Base-by-base conservation (phyloP, 2,329 filamentous ascomycete genomes). In the Epichloe brachyelytri region DNA sequence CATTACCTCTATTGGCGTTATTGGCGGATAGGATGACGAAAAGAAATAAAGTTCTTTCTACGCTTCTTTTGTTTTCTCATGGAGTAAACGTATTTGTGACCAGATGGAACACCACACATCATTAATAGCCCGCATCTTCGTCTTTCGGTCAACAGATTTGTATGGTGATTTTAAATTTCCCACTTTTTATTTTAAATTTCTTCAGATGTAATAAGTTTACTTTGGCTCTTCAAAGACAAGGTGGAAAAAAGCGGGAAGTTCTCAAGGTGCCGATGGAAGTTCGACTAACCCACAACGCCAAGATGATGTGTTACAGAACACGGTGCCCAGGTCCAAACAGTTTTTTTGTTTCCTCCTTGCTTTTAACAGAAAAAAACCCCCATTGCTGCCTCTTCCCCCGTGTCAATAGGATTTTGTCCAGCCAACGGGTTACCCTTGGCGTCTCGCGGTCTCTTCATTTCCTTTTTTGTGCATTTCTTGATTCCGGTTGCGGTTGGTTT, bases 221-320 rank as follows among this genome's bases (percentile, higher is more conserved):
- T 61, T 62, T 62, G 58, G 61, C 63, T 59, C 46, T 51, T 60
- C 33, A 62, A 65, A 59, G 57, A 58, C n/a, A 46, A 46, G n/a
- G n/a, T 3, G 3, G 7, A 14, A 39, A 46, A 8, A 19, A 39
- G 7, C 6, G 22, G n/a, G 30, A 39, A 36, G 5, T 8, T 62
- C 56, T 60, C 52, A 22, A 58, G 60, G 54, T 61, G 60, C 58
- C 60, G 58, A 60, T 57, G 30, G 17, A 49, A 41, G 52, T 57
- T 60, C 58, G 61, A 60, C 63, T 58, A 60, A 62, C 50, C 66
- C 63, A 61, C 65, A 68, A 67, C 66, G 66, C 66, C 65, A 60
- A 62, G 59, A 64, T 66, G 61, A 58, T 57, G 63, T 55, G 55
- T 53, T 60, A 58, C 61, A 59, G 54, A 63, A 65, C 60, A 61